Percentiles rank a stretch among this genome's conserved stretches.
Conservation (phyloP, 495 filamentous ascomycete genomes). For the Penicillium macrosclerotiorum region DNA sequence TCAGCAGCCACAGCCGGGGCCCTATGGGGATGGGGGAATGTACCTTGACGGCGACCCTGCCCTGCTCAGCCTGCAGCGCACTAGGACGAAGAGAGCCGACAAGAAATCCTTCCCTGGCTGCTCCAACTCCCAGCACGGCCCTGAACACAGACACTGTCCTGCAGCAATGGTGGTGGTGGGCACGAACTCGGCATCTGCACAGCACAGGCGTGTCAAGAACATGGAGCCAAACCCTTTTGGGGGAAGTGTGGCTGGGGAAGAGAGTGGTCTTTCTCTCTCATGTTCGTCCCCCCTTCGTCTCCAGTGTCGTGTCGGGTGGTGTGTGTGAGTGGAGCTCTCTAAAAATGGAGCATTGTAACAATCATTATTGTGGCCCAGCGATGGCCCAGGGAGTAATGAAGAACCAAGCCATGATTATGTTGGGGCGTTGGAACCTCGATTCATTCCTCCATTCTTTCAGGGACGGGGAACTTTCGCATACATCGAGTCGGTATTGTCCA, state of each 20-base stretch:
- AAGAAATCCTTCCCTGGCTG: not conserved
- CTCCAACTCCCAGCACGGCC: not conserved
- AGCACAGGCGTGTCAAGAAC: slow-evolving; percentile 4
- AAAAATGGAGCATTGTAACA: slow-evolving; percentile 12
- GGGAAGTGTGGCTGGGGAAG: slow-evolving; percentile 3
- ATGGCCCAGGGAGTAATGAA: not conserved
- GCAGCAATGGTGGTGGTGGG: no score
- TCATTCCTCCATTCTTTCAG: no score
- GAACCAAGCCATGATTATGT: no score
- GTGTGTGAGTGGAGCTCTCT: slow-evolving; percentile 7
- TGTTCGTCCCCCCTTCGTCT: not conserved
- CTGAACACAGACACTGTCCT: no score
- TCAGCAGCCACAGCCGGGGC: slow-evolving; percentile 22
- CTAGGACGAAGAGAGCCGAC: slow-evolving; percentile 1
- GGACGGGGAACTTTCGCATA: no score
- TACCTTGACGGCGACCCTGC: slow-evolving; percentile 6
- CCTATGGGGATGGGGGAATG: slow-evolving; percentile 14
- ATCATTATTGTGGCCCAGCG: slow-evolving; percentile 13
- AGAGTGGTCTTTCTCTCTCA: no score
- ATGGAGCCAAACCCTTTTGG: slow-evolving; percentile 2
- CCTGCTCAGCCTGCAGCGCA: slow-evolving; percentile 1
- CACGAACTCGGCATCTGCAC: not conserved
- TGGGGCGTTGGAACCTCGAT: no score
- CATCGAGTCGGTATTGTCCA: no score
- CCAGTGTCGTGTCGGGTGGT: not conserved